These are phyloP conservation scores for Trichoderma koningii DNA, from an alignment of 2,329 filamentous ascomycete species.

Conservation along the genomic window DNA sequence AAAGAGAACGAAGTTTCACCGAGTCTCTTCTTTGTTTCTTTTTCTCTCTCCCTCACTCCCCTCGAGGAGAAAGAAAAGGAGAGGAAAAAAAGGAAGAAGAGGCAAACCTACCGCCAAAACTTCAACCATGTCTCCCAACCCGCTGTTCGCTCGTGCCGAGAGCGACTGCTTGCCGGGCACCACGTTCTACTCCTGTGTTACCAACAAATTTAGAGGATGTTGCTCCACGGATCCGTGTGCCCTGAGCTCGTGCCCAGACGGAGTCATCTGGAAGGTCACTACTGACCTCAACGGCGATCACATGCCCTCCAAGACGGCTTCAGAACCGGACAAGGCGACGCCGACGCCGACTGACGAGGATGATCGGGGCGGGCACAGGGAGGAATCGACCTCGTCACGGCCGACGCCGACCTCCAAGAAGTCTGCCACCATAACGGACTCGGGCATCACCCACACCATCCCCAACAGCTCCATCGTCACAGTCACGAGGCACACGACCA, in stretches of 20 bases:
- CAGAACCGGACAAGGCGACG: background rate
- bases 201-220: slow-evolving; percentile 47
- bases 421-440: slow-evolving; percentile 40
- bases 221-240: slow-evolving; percentile 50
- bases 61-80: too few species aligned
- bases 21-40: background rate
- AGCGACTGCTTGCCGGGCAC: slow-evolving; percentile 37
- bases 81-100: background rate
- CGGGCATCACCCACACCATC: slow-evolving; percentile 42
- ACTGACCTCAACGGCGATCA: background rate
- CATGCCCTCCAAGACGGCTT: background rate
- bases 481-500: slow-evolving; percentile 41
- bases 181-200: slow-evolving; percentile 44
- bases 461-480: slow-evolving; percentile 42
- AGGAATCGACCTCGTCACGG: background rate
- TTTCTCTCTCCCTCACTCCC: background rate
- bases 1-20: background rate
- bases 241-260: slow-evolving; percentile 37
- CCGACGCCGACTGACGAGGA: background rate
- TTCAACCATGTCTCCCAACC: background rate
- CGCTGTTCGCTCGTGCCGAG: background rate
- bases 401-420: background rate
- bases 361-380: background rate
- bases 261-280: background rate
- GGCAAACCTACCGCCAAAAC: background rate